Evolutionary conservation across 352 stramenopile genomes (phyloP), one percentile per base, ranked within the genome.

Genomic region (Hyaloperonospora arabidopsidis): DNA sequence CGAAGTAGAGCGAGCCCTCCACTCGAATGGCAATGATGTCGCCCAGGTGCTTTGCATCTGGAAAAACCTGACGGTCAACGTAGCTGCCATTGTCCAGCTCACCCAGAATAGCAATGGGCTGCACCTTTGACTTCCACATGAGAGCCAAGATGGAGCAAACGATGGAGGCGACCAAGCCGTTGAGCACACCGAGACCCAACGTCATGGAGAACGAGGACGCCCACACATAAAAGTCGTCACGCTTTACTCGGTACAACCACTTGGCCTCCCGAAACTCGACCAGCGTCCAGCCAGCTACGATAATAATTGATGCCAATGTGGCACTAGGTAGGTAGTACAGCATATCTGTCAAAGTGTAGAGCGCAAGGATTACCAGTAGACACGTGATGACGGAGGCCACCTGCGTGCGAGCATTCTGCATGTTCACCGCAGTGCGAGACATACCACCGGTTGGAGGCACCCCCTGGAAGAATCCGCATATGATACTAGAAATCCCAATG

Each of bases 91-190:
- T 61, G 19, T 61, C 54, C 25, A 61, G 38, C 22, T 61, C 54
- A 0, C 54, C 54, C n/a, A 61, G 14, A 47, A 61, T 56, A 21
- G 29, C 46, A 48, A 61, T 35, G 0, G 54, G 54, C 17, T 56
- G 54, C n/a, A 51, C 54, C 39, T 61, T 61, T 1, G 54, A 61
- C 40, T 61, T 61, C 54, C 46, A 61, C 54, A 61, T 61, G 23
- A 61, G 54, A 18, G 54, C 54, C 21, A 61, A 18, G 47, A 61
- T 45, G 12, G 46, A 61, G 32, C 54, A 61, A 14, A 56, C 17
- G 48, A 61, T 61, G 0, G 54, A 61, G 15, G 54, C 54, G 14
- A 61, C 51, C n/a, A 61, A 38, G 18, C 54, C 54, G 29, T 56
- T 61, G 28, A 61, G 54, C 39, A 61, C 54, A 25, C 54, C 54